Percentiles rank a stretch among this genome's conserved stretches.
These are phyloP conservation scores for Moelleriella libera DNA, from an alignment of 2,329 filamentous ascomycete genomes.

Conservation along the genomic window DNA sequence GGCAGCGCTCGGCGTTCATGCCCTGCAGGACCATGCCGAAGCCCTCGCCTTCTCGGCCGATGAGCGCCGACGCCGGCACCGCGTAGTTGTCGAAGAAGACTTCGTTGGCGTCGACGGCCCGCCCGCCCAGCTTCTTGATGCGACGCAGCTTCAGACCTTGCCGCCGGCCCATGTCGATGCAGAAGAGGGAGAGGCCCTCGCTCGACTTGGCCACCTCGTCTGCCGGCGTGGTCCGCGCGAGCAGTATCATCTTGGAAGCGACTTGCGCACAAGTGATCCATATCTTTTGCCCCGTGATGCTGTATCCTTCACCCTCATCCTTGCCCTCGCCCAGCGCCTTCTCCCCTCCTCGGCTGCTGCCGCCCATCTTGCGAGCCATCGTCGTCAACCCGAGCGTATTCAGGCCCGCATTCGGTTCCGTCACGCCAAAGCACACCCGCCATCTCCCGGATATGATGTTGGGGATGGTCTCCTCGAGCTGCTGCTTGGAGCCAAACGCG, in stretches of 20 bases:
- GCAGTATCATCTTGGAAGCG: constrained; percentile 67
- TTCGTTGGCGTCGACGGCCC: constrained; percentile 73
- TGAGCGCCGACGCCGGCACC: constrained; percentile 47
- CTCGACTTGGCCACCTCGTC: constrained; percentile 55
- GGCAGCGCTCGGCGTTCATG: constrained; percentile 67
- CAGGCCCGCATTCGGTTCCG: constrained; percentile 69
- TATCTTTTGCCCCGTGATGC: constrained; percentile 67
- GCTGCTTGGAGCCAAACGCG: constrained; percentile 53
- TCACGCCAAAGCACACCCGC: constrained; percentile 70
- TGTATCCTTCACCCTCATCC: constrained; percentile 41
- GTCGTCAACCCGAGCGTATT: constrained; percentile 63
- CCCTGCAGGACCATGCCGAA: constrained; percentile 70
- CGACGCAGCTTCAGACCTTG: constrained; percentile 44
- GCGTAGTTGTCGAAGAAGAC: constrained; percentile 74
- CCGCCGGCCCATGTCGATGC: constrained; percentile 54
- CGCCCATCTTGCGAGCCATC: constrained; percentile 25
- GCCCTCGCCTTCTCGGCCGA: constrained; percentile 61
- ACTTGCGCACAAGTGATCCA: constrained; percentile 84
- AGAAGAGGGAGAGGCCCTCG: constrained; percentile 70
- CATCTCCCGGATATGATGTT: constrained; percentile 58
- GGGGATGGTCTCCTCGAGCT: constrained; percentile 50
- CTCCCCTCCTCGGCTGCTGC: no score
- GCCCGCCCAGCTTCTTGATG: constrained; percentile 77
- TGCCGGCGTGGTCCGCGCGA: constrained; percentile 60
- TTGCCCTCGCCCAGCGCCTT: constrained; percentile 9